Base-by-base conservation (phyloP, 1,284 basidiomycete species). In the Pterulicium gracile region DNA sequence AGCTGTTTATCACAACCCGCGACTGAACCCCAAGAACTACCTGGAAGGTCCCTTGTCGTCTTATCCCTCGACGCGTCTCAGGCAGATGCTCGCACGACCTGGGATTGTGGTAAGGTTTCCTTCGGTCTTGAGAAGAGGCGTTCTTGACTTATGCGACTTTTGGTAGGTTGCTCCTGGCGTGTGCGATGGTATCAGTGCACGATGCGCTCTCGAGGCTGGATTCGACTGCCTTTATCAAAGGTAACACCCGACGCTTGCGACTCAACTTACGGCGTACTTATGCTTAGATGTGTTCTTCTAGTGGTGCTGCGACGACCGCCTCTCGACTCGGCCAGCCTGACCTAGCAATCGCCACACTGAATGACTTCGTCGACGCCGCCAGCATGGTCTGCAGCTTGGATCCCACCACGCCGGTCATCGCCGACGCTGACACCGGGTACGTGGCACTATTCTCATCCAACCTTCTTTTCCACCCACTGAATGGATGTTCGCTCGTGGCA, bases 171-270 rank as follows among this genome's bases (percentile, higher is more conserved):
- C 82, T 1, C 84, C 84, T 3, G 86, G 86, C 47, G 84, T 88
- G 39, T 88, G 82, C 54, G 86, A 88, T 52, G 85, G 86, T 45
- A 87, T 88, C 59, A 83, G 79, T 53, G 84, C 86, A 3, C 73
- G 86, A 19, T 81, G 82, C 52, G 85, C 85, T 4, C 64, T 88
- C 10, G 81, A 87, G 61, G 79, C 82, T 39, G 86, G 84, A 40
- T 87, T 88, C 56, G 69, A 75, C 22, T 87, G 83, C 52, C 51
- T 87, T 45, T 88, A 88, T 58, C 82, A 85, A 60, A 85, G 69
- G 69, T 69, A 42, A 17, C 46, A 47, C 14, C 20, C 4, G n/a
- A n/a, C n/a, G n/a, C n/a, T n/a, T n/a, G n/a, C n/a, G n/a, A n/a
- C n/a, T n/a, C n/a, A n/a, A n/a, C 24, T 20, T 23, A 43, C 24